Conservation (phyloP, 192 early-diverging fungal species). For the Backusella mclennaniae region DNA sequence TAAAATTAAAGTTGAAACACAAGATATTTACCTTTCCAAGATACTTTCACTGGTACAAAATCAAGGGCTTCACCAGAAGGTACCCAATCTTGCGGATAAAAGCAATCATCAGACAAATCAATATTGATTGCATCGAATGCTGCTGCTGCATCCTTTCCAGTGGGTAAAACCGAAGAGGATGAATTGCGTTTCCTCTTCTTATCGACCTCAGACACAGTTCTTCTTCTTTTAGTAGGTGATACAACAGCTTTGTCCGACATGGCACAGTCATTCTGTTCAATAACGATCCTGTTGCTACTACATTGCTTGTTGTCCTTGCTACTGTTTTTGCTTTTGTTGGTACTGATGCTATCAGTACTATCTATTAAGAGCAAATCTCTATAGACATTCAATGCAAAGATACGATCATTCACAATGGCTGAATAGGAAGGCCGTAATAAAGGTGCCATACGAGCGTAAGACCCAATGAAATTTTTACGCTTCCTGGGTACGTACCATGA, state of each 20-base stretch:
- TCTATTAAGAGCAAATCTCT: constrained; percentile 6
- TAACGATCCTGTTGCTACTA: constrained; percentile 1
- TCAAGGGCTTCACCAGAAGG: constrained; percentile 15
- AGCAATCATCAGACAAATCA: constrained; percentile 9
- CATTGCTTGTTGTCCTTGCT: background rate
- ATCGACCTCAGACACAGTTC: background rate
- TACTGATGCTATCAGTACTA: background rate
- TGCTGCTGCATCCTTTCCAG: constrained; percentile 15
- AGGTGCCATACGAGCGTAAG: constrained; percentile 17
- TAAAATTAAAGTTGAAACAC: constrained; percentile 10
- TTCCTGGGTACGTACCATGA: constrained; percentile 1
- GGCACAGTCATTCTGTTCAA: constrained; percentile 16
- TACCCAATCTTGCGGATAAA: constrained; percentile 23
- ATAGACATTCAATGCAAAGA: constrained; percentile 26
- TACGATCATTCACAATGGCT: background rate
- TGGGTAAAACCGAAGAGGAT: constrained; percentile 8
- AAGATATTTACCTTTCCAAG: constrained; percentile 31
- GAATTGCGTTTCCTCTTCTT: constrained; percentile 11
- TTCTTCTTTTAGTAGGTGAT: constrained; percentile 18
- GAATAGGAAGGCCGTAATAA: background rate
- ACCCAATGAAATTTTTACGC: constrained; percentile 14
- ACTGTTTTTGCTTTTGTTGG: background rate
- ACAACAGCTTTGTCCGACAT: constrained; percentile 23
- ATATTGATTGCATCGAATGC: constrained; percentile 31
- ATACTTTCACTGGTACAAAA: constrained; percentile 24